Evolutionary conservation across 208 protist genomes (phyloP).

Genomic region (Acanthamoeba healyi): DNA sequence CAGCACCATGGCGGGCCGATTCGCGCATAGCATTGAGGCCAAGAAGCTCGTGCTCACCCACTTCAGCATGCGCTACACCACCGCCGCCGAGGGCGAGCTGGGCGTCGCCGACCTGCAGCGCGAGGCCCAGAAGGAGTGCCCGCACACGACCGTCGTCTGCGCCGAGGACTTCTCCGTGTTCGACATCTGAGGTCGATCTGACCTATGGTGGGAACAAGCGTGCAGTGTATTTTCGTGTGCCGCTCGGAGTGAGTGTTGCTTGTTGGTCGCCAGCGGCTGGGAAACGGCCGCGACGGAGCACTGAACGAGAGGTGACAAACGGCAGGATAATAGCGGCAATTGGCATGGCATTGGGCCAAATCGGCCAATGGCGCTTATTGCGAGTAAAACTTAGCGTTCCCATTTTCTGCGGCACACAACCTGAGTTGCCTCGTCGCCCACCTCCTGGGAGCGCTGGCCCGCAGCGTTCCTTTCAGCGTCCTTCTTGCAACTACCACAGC

Average conservation of each 20-base stretch:
- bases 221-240: too few relatives aligned
- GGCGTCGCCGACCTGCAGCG: slow-evolving; percentile 20
- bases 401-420: not conserved
- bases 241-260: not conserved
- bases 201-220: too few relatives aligned
- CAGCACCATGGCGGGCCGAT: slow-evolving; percentile 71
- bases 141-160: slow-evolving; percentile 1
- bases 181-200: slow-evolving; percentile 70
- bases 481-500: too few relatives aligned
- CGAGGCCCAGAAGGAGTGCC: slow-evolving; percentile 69
- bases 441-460: too few relatives aligned
- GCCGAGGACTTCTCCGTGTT: slow-evolving; percentile 54
- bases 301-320: too few relatives aligned
- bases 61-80: slow-evolving; percentile 78
- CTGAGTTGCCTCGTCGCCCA: not conserved
- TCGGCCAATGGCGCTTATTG: not conserved
- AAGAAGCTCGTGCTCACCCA: slow-evolving; percentile 80
- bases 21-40: slow-evolving; percentile 67
- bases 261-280: too few relatives aligned
- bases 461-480: too few relatives aligned
- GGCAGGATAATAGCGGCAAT: not conserved
- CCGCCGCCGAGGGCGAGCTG: not conserved
- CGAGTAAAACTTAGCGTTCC: not conserved
- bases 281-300: too few relatives aligned
- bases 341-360: not conserved